Conservation (phyloP, 83 land plant genomes). For the Larix sibirica region DNA sequence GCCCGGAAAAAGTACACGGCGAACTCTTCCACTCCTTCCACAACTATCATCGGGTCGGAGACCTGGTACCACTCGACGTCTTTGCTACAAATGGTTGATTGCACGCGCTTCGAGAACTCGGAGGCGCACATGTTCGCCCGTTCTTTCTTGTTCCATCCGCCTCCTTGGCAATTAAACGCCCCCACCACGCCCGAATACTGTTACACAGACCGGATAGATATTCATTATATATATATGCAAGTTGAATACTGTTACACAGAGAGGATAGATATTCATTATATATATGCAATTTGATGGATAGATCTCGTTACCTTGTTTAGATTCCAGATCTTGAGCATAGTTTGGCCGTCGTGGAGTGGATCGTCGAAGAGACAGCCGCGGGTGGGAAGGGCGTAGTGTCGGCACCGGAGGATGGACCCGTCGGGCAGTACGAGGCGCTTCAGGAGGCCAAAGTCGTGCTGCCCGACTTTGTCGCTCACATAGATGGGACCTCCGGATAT, state of each 20-base stretch:
- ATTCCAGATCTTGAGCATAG: slow-evolving; percentile 58
- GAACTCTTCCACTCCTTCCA: slow-evolving; percentile 35
- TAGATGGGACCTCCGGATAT: slow-evolving; percentile 50
- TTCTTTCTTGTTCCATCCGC: slow-evolving; percentile 61
- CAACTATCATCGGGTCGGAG: slow-evolving; percentile 19
- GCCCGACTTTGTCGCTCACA: slow-evolving; percentile 39
- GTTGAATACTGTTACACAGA: slow-evolving; percentile 14
- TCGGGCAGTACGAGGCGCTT: slow-evolving; percentile 31
- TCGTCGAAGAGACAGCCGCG: slow-evolving; percentile 41
- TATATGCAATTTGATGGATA: not conserved
- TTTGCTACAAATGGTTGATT: slow-evolving; percentile 14
- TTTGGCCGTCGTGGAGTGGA: slow-evolving; percentile 45
- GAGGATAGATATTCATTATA: not conserved
- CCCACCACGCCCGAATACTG: slow-evolving; percentile 40
- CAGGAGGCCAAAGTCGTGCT: slow-evolving; percentile 36
- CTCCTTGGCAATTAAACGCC: slow-evolving; percentile 67
- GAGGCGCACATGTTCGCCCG: slow-evolving; percentile 46
- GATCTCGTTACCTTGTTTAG: slow-evolving; percentile 34
- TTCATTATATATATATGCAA: not conserved
- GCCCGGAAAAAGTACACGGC: slow-evolving; percentile 36
- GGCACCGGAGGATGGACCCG: slow-evolving; percentile 41
- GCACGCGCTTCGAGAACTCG: slow-evolving; percentile 38
- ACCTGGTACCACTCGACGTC: slow-evolving; percentile 70
- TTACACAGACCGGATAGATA: not conserved
- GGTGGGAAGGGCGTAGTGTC: slow-evolving; percentile 38